Evolutionary conservation across 371 early-diverging fungal genomes (phyloP), one percentile per base, ranked within the genome.

Genomic region (Lichtheimia corymbifera): DNA sequence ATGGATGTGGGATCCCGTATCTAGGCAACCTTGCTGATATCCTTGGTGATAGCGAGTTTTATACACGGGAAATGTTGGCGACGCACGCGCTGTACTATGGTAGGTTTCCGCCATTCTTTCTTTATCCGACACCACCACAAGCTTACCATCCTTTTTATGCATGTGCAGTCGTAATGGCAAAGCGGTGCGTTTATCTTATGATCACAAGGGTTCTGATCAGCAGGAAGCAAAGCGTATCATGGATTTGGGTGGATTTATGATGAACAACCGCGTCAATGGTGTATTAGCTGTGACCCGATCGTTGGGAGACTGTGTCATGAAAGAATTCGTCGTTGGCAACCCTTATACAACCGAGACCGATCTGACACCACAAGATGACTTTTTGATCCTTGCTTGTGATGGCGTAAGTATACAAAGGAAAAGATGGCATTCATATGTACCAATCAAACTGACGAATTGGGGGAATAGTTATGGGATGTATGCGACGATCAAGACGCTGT

Each of bases 221-320:
- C 83, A 83, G 53, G 98, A 98, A 73, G 88, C 89, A 28, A 87
- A 91, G 59, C 87, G 98, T 59, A 93, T 98, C 50, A 79, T 88
- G 42, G 94, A 94, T 49, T 83, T 92, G 14, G 98, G 98, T 41
- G 99, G 99, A 15, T 97, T 95, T 74, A 88, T 98, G 59, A 90
- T 97, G 85, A 97, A 97, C 68, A 91, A 93, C 62, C 89, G 99
- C 6, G 99, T 98, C n/a, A 98, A 98, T 72, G 99, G 98, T 25
- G 91, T 97, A n/a, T 74, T 98, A 59, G 97, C 99, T 12, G 98
- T 98, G 3, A 98, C 99, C 15, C 83, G 99, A 27, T 91, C 97
- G 0, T 80, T 98, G 27, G 99, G 98, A n/a, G 98, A 98, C 72
- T 82, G 88, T 64, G 85, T 90, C 18, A 95, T 98, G 94, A 98